Base-by-base conservation (phyloP, 345 rosid species). In the Alliaria petiolata region DNA sequence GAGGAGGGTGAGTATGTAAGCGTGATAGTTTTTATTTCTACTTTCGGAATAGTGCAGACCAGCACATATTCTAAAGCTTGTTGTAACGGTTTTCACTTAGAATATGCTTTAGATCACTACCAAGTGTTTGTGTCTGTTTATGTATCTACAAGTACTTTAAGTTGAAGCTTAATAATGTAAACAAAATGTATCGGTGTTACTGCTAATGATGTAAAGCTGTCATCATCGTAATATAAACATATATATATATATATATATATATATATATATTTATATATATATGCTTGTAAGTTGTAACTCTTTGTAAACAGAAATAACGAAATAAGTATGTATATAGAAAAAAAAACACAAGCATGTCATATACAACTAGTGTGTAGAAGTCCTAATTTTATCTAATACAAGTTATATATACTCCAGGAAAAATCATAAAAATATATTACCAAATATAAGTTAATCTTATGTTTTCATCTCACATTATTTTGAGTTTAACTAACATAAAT, bases 41-140 rank as follows among this genome's bases (percentile, higher is more conserved):
- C 45, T 43, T 69, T 45, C 15, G 11, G 10, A 68, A 69, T 45
- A 11, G 65, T 54, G 51, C 65, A 55, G 75, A 76, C 79, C 75
- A 55, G 62, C 70, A 69, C 70, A 50, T 26, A 11, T 67, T 35
- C 43, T 40, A 49, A 52, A 67, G 79, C 64, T 75, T 75, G n/a
- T 58, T 67, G 62, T 51, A 52, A 35, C 0, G 22, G 46, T 31
- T 74, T 66, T 74, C 55, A 47, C 35, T 28, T 55, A 38, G 28
- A 38, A 72, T 56, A 65, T 66, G 78, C 78, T 74, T 74, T 66
- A 66, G 55, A 49, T 66, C 22, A 40, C 38, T 66, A 20, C 4
- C 31, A 67, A 75, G 74, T 75, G 74, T 67, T 69, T 44, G 74
- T 75, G 78, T 74, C 43, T 67, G 73, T 67, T 22, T 59, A 47